Base-by-base conservation (phyloP, 2,329 filamentous ascomycete species). In the Sporothrix luriei region DNA sequence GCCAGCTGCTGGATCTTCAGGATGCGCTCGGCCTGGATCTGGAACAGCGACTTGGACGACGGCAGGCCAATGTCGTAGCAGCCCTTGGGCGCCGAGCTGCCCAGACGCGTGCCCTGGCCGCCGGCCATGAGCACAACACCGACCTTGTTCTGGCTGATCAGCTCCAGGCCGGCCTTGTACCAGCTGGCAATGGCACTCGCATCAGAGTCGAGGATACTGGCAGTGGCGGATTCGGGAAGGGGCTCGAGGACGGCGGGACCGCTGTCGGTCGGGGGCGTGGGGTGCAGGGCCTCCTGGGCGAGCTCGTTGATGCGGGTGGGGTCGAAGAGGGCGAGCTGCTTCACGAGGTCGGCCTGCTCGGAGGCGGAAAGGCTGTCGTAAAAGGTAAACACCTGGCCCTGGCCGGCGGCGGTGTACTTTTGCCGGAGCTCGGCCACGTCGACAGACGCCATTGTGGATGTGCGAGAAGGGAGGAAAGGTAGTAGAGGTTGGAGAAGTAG, bases 31-130 rank as follows among this genome's bases (percentile, higher is more conserved):
- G 91, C 95, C 82, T 99, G 95, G 75, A 99, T 91, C 84, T 98
- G 94, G 86, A 99, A 99, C 71, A 99, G 87, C 19, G 93, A 93
- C 84, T 99, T 99, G 78, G 90, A 83, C 75, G 93, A 97, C 43
- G 94, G 93, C 70, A 99, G 87, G 21, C 93, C 93, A 79, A 99
- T 98, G 78, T 99, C 90, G 82, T 92, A 99, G 86, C 94, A 98
- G 70, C 95, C 95, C 84, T 99, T 99, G 74, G 95, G 95, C 21
- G 90, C 94, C 70, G 93, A 95, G 84, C 93, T 97, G 75, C 95
- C 95, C 73, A 99, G 83, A 72, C 95, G 88, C 72, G 95, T 99
- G 73, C 95, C 95, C 83, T 99, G 95, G 46, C 95, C 95, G 78
- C 95, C 95, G 70, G 95, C 95, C 92, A 99, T 96, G 76, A 99